Conservation (phyloP, 257 asterid species). For the Scutellaria minor region DNA sequence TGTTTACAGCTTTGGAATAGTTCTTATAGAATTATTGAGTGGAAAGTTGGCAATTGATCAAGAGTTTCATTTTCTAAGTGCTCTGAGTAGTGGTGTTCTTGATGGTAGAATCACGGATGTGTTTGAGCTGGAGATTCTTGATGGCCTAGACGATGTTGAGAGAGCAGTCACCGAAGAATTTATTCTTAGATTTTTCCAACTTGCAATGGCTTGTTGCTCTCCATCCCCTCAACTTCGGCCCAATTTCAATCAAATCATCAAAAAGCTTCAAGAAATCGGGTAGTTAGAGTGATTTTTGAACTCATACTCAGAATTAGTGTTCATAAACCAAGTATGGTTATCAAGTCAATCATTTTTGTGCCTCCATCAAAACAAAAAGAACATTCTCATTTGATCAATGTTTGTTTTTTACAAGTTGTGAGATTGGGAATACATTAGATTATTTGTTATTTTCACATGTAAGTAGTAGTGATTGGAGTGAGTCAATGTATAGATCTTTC, state of each 20-base stretch:
- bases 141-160: slow-evolving; percentile 52
- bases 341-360: too few species aligned
- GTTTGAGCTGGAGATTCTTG: slow-evolving; percentile 60
- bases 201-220: slow-evolving; percentile 85
- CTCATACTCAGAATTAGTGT: too few species aligned
- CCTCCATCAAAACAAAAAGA: too few species aligned
- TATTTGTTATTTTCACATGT: too few species aligned
- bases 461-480: too few species aligned
- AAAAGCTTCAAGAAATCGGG: slow-evolving; percentile 70
- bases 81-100: slow-evolving; percentile 38
- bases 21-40: slow-evolving; percentile 67
- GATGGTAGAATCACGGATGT: slow-evolving; percentile 59
- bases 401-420: too few species aligned
- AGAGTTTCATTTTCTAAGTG: slow-evolving; percentile 65
- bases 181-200: slow-evolving; percentile 56
- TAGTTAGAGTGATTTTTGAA: slow-evolving; percentile 22
- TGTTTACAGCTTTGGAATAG: slow-evolving; percentile 70
- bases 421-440: too few species aligned
- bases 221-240: slow-evolving; percentile 75
- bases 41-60: slow-evolving; percentile 65
- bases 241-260: slow-evolving; percentile 50
- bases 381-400: too few species aligned
- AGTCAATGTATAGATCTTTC: too few species aligned
- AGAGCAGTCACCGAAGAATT: slow-evolving; percentile 46
- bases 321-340: too few species aligned